Percentiles rank a stretch among this genome's conserved stretches.
Evolutionary conservation across 2,329 filamentous ascomycete species (phyloP).

Genomic region (Exophiala mesophila): DNA sequence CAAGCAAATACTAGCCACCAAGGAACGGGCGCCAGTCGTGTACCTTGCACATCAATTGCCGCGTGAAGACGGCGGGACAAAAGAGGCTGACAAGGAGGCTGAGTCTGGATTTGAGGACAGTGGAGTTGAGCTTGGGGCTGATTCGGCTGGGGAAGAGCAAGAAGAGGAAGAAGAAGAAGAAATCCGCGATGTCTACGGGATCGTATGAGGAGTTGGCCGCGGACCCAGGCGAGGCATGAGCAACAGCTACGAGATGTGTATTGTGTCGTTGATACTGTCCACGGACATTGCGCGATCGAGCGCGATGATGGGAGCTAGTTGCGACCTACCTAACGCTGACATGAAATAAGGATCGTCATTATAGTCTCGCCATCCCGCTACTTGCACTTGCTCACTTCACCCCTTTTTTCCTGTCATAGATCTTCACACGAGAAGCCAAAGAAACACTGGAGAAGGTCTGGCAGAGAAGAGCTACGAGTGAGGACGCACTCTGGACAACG

Average conservation of each 20-base stretch:
- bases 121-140: constrained; percentile 24
- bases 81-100: constrained; percentile 7
- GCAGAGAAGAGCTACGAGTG: too few species aligned
- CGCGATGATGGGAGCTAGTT: too few species aligned
- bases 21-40: constrained; percentile 50
- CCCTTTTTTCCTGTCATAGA: too few species aligned
- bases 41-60: constrained; percentile 55
- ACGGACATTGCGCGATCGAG: too few species aligned
- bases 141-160: constrained; percentile 23
- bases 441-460: too few species aligned
- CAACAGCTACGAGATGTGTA: neutral
- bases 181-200: constrained; percentile 24
- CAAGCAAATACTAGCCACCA: constrained; percentile 54
- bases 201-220: constrained; percentile 8
- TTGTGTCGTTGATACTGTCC: too few species aligned
- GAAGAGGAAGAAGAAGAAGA: constrained; percentile 26
- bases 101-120: constrained; percentile 24
- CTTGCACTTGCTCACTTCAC: too few species aligned
- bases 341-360: too few species aligned
- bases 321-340: too few species aligned
- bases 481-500: too few species aligned
- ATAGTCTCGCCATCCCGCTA: too few species aligned
- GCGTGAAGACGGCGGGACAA: constrained; percentile 28
- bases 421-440: too few species aligned
- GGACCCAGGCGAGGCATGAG: neutral